Evolutionary conservation across 139 green algal species (phyloP).

Genomic region (Asterochloris erici): DNA sequence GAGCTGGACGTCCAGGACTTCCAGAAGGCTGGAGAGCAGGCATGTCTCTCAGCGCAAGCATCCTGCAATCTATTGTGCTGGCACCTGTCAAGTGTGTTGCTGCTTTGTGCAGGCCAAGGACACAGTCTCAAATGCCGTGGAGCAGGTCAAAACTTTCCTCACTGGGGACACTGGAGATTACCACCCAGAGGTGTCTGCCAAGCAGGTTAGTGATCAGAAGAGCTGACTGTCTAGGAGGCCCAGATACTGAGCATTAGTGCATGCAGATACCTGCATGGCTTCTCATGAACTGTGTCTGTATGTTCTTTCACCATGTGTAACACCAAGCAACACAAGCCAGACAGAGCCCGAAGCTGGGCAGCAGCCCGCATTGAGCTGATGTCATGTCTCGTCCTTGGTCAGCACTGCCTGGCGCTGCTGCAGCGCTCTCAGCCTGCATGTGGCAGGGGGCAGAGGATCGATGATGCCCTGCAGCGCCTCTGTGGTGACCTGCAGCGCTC

Average conservation of each 20-base stretch:
- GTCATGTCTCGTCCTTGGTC: background rate
- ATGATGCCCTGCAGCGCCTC: background rate
- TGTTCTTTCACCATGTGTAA: background rate
- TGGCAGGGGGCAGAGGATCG: no score
- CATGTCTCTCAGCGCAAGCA: no score
- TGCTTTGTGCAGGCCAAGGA: background rate
- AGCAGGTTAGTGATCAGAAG: background rate
- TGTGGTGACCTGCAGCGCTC: background rate
- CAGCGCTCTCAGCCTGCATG: background rate
- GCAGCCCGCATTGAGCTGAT: no score
- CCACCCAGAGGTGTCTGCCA: background rate
- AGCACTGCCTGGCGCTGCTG: background rate
- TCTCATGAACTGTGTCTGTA: background rate
- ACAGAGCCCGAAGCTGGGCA: no score
- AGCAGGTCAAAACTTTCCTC: constrained; percentile 1
- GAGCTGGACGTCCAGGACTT: constrained; percentile 15
- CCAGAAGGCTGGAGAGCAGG: constrained; percentile 12
- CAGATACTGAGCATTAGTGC: background rate
- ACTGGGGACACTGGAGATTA: background rate
- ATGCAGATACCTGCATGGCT: background rate
- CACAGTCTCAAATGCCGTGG: constrained; percentile 1
- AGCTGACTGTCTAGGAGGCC: background rate
- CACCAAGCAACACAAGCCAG: background rate
- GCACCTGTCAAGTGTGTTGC: no score
- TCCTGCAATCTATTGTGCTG: no score